Evolutionary conservation across 2,329 filamentous ascomycete genomes (phyloP).

Genomic region (Penicillium brasilianum): DNA sequence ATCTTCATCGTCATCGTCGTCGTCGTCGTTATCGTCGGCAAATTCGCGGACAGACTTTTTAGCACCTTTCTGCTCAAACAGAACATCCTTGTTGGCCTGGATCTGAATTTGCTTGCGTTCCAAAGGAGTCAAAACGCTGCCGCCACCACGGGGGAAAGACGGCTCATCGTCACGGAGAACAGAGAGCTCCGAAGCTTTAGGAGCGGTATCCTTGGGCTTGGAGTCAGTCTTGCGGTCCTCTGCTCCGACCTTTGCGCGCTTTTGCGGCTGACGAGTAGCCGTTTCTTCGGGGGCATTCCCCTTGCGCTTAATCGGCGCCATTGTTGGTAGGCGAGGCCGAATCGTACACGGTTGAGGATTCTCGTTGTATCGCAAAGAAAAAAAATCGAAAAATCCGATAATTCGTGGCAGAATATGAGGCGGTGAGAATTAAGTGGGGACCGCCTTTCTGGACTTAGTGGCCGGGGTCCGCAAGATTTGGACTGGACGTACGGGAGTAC

Average conservation of each 20-base stretch:
- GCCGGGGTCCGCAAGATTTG: not conserved
- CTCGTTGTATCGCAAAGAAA: constrained; percentile 35
- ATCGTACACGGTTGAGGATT: constrained; percentile 31
- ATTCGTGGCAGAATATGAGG: constrained; percentile 27
- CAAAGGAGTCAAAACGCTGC: constrained; percentile 84
- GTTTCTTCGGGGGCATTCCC: constrained; percentile 46
- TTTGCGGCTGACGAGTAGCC: constrained; percentile 43
- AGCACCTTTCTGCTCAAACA: constrained; percentile 78
- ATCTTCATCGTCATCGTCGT: constrained; percentile 57
- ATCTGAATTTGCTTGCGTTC: constrained; percentile 97
- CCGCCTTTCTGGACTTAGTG: constrained; percentile 19
- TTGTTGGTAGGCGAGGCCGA: constrained; percentile 36
- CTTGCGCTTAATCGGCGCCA: constrained; percentile 55
- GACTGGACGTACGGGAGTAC: not conserved
- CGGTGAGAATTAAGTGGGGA: constrained; percentile 18
- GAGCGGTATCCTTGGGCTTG: constrained; percentile 36
- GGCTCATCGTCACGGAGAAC: constrained; percentile 77
- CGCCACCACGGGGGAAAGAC: constrained; percentile 90
- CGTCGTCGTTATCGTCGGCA: constrained; percentile 65
- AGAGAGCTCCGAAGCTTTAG: constrained; percentile 43
- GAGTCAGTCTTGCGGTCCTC: constrained; percentile 42
- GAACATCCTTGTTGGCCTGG: constrained; percentile 87
- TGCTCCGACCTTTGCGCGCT: constrained; percentile 47
- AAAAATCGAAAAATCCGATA: constrained; percentile 34
- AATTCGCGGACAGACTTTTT: constrained; percentile 53